Evolutionary conservation across 371 early-diverging fungal species (phyloP).

Genomic region (Mycotypha africana): DNA sequence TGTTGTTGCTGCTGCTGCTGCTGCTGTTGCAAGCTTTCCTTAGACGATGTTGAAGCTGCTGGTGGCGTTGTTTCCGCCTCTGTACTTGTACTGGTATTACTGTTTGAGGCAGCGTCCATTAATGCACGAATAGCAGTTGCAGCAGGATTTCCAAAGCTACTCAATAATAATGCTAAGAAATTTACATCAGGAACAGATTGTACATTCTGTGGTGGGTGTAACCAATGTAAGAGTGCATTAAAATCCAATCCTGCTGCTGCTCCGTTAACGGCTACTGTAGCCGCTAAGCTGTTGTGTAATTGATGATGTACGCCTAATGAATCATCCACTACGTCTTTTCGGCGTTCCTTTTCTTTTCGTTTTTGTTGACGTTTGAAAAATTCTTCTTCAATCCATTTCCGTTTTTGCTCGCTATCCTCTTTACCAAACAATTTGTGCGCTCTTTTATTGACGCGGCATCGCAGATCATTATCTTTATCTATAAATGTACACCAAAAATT

Average conservation of each 20-base stretch:
- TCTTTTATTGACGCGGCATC: slow-evolving; percentile 77
- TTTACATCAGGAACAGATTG: slow-evolving; percentile 17
- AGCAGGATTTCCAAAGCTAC: slow-evolving; percentile 31
- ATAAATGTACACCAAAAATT: neutral
- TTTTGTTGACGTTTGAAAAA: slow-evolving; percentile 64
- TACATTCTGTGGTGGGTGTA: slow-evolving; percentile 9
- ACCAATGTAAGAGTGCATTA: slow-evolving; percentile 8
- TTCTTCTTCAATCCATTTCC: slow-evolving; percentile 68
- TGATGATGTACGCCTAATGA: slow-evolving; percentile 10
- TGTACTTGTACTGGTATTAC: no score
- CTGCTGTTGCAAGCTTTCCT: no score
- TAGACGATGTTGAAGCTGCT: no score
- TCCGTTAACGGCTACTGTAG: neutral
- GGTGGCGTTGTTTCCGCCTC: neutral
- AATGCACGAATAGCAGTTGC: no score
- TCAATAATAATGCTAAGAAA: slow-evolving; percentile 42
- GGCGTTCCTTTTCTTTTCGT: slow-evolving; percentile 62
- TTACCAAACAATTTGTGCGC: slow-evolving; percentile 70
- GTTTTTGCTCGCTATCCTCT: slow-evolving; percentile 56
- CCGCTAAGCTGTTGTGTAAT: neutral
- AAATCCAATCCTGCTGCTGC: slow-evolving; percentile 6
- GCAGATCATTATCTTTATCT: slow-evolving; percentile 75
- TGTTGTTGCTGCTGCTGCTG: slow-evolving; percentile 8
- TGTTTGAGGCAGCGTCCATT: no score
- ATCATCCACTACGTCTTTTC: slow-evolving; percentile 20